Percentiles rank a stretch among this genome's conserved stretches.
Evolutionary conservation across 768 basidiomycete species (phyloP).

Genomic region (Exsudoporus frostii): DNA sequence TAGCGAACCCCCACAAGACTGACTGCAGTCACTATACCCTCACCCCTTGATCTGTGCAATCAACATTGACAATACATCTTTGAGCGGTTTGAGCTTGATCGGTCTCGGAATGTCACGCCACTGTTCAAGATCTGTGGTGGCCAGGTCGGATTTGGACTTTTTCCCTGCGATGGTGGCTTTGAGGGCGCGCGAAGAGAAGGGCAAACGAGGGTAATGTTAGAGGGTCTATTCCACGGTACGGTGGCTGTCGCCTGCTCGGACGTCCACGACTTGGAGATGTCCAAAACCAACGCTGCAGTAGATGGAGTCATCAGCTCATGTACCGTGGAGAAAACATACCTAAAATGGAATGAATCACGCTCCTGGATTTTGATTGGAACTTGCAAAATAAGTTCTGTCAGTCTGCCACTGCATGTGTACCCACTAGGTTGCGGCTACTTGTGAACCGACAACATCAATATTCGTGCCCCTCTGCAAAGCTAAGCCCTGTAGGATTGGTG

Average conservation of each 20-base stretch:
- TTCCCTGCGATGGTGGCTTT: constrained; percentile 55
- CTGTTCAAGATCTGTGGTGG: constrained; percentile 25
- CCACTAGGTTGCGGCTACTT: no score
- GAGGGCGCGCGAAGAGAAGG: constrained; percentile 58
- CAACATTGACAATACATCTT: constrained; percentile 67
- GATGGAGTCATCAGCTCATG: no score
- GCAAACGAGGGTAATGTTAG: constrained; percentile 63
- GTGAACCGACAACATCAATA: no score
- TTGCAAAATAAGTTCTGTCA: no score
- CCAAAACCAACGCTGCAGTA: no score
- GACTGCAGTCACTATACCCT: constrained; percentile 17
- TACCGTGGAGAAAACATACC: constrained; percentile 9
- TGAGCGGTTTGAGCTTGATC: constrained; percentile 73
- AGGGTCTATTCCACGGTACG: constrained; percentile 32
- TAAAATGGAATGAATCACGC: not conserved
- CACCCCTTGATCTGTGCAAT: constrained; percentile 76
- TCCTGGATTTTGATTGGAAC: no score
- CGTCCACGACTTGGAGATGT: constrained; percentile 22
- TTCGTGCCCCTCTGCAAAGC: no score
- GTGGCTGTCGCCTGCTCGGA: constrained; percentile 30
- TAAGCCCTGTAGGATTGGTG: no score
- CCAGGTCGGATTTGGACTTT: constrained; percentile 39
- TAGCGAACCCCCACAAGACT: not conserved
- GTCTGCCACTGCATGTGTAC: no score
- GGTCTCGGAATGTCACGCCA: constrained; percentile 44